Percentiles rank a stretch among this genome's conserved stretches.
These are phyloP conservation scores for Thraustotheca clavata DNA, from an alignment of 352 stramenopile genomes.

Conservation along the genomic window DNA sequence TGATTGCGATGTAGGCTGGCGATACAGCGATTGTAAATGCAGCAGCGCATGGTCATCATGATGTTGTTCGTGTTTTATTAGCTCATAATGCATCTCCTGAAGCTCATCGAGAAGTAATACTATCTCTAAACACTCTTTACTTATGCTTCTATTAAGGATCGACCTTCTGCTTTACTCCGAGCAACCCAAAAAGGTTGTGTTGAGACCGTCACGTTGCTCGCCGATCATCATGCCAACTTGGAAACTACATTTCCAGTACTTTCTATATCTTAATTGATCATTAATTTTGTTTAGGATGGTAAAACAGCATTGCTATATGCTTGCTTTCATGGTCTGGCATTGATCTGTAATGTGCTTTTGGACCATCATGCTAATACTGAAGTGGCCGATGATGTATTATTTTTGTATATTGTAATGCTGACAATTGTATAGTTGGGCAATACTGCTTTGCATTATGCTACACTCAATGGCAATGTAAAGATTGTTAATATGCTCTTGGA, in stretches of 20 bases:
- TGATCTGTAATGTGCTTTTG: background rate
- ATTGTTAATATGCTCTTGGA: conserved; percentile 4
- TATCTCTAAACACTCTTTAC: background rate
- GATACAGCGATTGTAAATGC: conserved; percentile 14
- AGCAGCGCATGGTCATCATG: background rate
- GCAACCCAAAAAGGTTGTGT: conserved; percentile 10
- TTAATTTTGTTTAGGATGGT: conserved; percentile 3
- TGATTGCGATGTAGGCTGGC: background rate
- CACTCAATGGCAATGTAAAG: background rate
- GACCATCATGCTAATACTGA: conserved; percentile 6
- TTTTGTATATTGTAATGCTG: background rate
- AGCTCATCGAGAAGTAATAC: background rate
- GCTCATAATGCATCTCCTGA: conserved; percentile 5
- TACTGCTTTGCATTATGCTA: background rate
- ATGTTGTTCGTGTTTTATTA: conserved; percentile 11
- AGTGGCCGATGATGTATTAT: conserved; percentile 3
- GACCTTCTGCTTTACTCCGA: conserved; percentile 10
- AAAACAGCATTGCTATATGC: conserved; percentile 15
- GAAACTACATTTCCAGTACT: conserved; percentile 14
- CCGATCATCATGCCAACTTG: background rate
- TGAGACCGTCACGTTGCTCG: background rate
- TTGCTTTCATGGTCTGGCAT: background rate
- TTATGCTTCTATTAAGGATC: background rate
- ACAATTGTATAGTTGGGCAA: conserved; percentile 1
- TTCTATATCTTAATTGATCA: background rate